phyloP scores from a whole-genome alignment of 305 asterid species.

The Caryopteris hybrid region DNA sequence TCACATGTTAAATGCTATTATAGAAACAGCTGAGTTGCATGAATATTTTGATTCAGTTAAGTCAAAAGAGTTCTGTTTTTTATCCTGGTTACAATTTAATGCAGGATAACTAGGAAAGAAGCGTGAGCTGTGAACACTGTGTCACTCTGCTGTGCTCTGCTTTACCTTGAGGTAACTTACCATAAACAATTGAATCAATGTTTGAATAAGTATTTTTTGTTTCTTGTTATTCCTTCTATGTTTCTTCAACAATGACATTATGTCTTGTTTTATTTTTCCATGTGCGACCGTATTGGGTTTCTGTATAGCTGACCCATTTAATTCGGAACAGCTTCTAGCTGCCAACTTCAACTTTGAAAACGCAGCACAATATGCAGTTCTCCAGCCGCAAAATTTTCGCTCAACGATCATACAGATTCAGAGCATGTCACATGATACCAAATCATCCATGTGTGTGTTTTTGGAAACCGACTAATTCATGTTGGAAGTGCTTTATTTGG shows the following conservation, averaged over 20 bases:
- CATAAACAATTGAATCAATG: not conserved
- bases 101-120: slow-evolving; percentile 92
- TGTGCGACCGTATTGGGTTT: not conserved
- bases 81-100: slow-evolving; percentile 12
- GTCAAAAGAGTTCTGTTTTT: not conserved
- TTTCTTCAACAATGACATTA: not conserved
- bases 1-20: not conserved
- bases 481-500: not conserved
- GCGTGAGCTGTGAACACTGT: slow-evolving; percentile 41
- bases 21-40: not conserved
- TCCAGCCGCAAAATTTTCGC: not conserved
- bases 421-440: no score
- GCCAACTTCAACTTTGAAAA: slow-evolving; percentile 7
- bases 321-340: not conserved
- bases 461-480: no score
- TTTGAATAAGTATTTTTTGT: not conserved
- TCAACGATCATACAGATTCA: not conserved
- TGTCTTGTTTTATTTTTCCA: not conserved
- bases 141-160: not conserved
- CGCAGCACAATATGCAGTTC: not conserved
- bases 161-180: slow-evolving; percentile 13
- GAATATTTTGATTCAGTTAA: not conserved
- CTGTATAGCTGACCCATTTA: not conserved
- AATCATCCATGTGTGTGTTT: no score
- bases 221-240: not conserved